Evolutionary conservation across 2,329 filamentous ascomycete species (phyloP).

Genomic region (Ophiostoma sp.): DNA sequence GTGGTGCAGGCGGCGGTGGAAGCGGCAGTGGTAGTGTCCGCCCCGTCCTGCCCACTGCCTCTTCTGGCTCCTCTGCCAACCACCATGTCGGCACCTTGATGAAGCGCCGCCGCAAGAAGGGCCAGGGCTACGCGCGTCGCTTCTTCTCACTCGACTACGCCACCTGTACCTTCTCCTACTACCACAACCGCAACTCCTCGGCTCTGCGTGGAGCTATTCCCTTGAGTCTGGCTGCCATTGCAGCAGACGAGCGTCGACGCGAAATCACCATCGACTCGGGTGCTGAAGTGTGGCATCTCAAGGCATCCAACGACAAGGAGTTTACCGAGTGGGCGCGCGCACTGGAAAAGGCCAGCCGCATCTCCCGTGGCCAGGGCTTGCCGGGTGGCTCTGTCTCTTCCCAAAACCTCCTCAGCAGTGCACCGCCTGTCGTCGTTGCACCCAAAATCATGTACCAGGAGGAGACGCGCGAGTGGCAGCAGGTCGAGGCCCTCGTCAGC

Average conservation of each 20-base stretch:
- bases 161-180: constrained; percentile 93
- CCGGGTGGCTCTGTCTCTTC: neutral
- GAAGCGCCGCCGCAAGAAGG: constrained; percentile 89
- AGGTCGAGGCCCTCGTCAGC: constrained; percentile 81
- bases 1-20: neutral
- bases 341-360: constrained; percentile 76
- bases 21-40: neutral
- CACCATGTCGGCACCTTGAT: constrained; percentile 83
- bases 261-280: constrained; percentile 97
- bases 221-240: constrained; percentile 84
- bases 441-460: constrained; percentile 43
- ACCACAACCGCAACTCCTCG: constrained; percentile 90
- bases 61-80: constrained; percentile 41
- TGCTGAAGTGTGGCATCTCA: constrained; percentile 94
- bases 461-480: constrained; percentile 83
- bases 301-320: constrained; percentile 77
- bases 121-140: constrained; percentile 86
- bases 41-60: constrained; percentile 12
- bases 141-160: constrained; percentile 97
- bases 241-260: constrained; percentile 80
- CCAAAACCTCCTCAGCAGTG: constrained; percentile 1
- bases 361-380: constrained; percentile 50
- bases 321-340: constrained; percentile 86
- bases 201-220: constrained; percentile 90
- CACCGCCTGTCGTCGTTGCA: constrained; percentile 33